Base-by-base conservation (phyloP, 495 filamentous ascomycete genomes). In the Penicillium salamii region DNA sequence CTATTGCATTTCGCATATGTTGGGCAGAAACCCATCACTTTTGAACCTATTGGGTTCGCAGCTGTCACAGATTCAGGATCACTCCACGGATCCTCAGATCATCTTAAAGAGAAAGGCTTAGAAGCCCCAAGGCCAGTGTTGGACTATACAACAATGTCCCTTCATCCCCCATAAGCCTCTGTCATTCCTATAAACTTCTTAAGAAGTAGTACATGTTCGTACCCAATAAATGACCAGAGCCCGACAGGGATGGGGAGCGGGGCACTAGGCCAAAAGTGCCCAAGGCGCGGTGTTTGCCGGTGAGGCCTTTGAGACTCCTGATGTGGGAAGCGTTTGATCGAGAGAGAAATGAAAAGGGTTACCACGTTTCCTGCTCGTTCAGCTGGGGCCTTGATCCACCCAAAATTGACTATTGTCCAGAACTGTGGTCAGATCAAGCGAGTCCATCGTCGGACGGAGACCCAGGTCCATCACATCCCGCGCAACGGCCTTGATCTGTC, bases 401-500 rank as follows among this genome's bases (percentile, higher is more conserved):
- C 71, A 74, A 51, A 71, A 72, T 20, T 69, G 67, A 44, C 63
- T 62, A 33, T 53, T 66, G 28, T 76, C 69, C 39, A 76, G 47
- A 5, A 71, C 63, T 1, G 62, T 63, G 0, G 55, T 66, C 17
- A 76, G 50, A 59, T 75, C 70, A 8, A 76, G 53, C 26, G 66
- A 62, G 46, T 75, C 73, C 53, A 69, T 64, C n/a, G 57, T 69
- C 14, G 68, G 70, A 21, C 73, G 70, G 7, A 76, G 52, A 2
- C 73, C 73, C 20, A 76, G 46, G 20, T 72, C 69, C 58, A 76
- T 66, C 24, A 76, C 73, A 51, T 76, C 73, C 13, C 73, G 68
- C 6, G 73, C 63, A 13, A 76, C 73, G 3, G 73, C 73, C 43
- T 75, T 76, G 23, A 96, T 88, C 65, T 93, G 88, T 14, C 76